Evolutionary conservation across 176 grass and related monocot species (phyloP).

Genomic region (Guadua angustifolia): DNA sequence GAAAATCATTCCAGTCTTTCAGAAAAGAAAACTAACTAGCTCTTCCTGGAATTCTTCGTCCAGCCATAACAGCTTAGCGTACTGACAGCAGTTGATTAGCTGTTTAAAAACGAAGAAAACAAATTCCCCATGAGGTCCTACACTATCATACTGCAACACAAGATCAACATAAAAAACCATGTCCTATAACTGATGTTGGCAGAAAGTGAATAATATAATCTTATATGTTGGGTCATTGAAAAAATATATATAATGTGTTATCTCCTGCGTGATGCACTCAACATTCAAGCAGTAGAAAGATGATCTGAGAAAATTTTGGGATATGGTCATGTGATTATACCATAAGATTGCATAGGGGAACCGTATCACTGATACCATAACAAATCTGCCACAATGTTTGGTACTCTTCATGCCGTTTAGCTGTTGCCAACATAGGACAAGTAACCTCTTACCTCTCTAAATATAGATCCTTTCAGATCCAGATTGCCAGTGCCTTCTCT

Average conservation of each 20-base stretch:
- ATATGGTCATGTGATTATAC: constrained; percentile 54
- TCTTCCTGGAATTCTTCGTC: constrained; percentile 96
- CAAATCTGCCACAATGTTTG: constrained; percentile 95
- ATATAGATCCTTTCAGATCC: constrained; percentile 78
- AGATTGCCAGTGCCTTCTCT: constrained; percentile 55
- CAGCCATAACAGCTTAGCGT: constrained; percentile 88
- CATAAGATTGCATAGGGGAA: constrained; percentile 82
- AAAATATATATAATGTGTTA: neutral
- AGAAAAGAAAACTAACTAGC: constrained; percentile 82
- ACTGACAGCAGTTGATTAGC: constrained; percentile 56
- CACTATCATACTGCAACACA: constrained; percentile 84
- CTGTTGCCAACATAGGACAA: constrained; percentile 75
- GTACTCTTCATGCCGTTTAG: constrained; percentile 85
- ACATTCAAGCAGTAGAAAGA: constrained; percentile 27
- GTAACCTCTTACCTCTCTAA: constrained; percentile 87
- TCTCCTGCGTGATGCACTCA: neutral
- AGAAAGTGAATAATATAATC: constrained; percentile 6
- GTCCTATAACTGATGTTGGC: constrained; percentile 22
- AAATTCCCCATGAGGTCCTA: constrained; percentile 81
- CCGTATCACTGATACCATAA: constrained; percentile 87
- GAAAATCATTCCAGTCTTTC: constrained; percentile 73
- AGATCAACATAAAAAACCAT: constrained; percentile 49
- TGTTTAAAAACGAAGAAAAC: constrained; percentile 87
- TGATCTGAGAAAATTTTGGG: constrained; percentile 12
- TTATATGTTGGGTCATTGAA: constrained; percentile 29